phyloP scores from a whole-genome alignment of 2,329 filamentous ascomycete genomes.

The Epichloe coenophiala region DNA sequence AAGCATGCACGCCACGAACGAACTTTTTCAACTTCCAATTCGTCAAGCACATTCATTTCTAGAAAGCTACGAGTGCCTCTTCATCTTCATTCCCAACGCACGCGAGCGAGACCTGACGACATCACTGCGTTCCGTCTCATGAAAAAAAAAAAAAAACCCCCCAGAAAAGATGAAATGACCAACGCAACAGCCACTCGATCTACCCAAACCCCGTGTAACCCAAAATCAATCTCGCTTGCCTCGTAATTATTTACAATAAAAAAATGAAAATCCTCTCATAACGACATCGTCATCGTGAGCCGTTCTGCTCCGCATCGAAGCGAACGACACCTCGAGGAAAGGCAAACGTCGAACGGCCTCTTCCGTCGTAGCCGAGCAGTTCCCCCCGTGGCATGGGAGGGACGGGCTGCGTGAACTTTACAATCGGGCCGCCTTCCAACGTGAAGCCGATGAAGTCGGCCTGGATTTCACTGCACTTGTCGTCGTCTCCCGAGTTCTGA shows the following conservation, averaged over 20 bases:
- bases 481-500: conserved; percentile 19
- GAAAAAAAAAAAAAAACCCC: not conserved
- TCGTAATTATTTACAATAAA: not conserved
- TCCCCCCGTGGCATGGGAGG: conserved; percentile 16
- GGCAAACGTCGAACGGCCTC: conserved; percentile 24
- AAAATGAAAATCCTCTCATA: too few species aligned
- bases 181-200: not conserved
- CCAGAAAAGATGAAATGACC: not conserved
- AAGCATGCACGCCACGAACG: too few species aligned
- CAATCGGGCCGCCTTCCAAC: conserved; percentile 30
- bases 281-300: not conserved
- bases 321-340: conserved; percentile 23
- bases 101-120: too few species aligned
- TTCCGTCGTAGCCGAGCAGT: conserved; percentile 22
- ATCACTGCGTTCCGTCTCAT: too few species aligned
- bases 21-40: too few species aligned
- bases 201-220: not conserved
- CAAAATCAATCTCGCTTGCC: not conserved
- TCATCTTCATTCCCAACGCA: too few species aligned
- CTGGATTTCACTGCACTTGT: conserved; percentile 18
- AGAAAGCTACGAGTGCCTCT: too few species aligned
- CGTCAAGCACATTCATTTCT: too few species aligned
- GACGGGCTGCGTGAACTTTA: conserved; percentile 26
- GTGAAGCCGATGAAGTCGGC: conserved; percentile 31
- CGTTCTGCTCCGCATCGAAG: conserved; percentile 14